These are phyloP conservation scores for Aspergillus fijiensis DNA, from an alignment of 2,329 filamentous ascomycete species.

Conservation along the genomic window DNA sequence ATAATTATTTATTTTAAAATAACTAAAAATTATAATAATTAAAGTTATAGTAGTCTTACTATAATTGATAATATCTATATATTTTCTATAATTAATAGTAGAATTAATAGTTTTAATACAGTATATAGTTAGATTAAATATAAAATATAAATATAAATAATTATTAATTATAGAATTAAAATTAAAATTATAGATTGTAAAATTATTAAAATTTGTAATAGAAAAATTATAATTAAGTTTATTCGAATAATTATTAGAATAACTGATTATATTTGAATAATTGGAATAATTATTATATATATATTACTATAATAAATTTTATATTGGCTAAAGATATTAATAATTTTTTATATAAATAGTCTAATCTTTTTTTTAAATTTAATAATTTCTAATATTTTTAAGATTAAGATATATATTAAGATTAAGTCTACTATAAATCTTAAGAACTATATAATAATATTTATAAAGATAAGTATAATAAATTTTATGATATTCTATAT, in stretches of 20 bases:
- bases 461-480: too few relatives aligned
- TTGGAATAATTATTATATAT: not conserved
- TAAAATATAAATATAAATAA: not conserved
- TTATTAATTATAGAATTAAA: too few relatives aligned
- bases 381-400: not conserved
- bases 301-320: not conserved
- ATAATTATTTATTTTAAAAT: not conserved
- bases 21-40: not conserved
- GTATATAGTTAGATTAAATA: too few relatives aligned
- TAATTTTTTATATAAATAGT: not conserved
- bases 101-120: not conserved
- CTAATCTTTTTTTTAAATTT: not conserved
- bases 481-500: too few relatives aligned
- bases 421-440: too few relatives aligned
- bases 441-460: not conserved
- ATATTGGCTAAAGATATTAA: not conserved
- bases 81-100: not conserved
- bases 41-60: not conserved
- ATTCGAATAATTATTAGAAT: not conserved
- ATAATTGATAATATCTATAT: not conserved
- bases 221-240: too few relatives aligned
- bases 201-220: not conserved
- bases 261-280: too few relatives aligned
- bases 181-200: not conserved
- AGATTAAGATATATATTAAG: too few relatives aligned